Percentiles rank a stretch among this genome's conserved stretches.
Evolutionary conservation across 1,284 basidiomycete species (phyloP).

Genomic region (Rhodotorula sp.): DNA sequence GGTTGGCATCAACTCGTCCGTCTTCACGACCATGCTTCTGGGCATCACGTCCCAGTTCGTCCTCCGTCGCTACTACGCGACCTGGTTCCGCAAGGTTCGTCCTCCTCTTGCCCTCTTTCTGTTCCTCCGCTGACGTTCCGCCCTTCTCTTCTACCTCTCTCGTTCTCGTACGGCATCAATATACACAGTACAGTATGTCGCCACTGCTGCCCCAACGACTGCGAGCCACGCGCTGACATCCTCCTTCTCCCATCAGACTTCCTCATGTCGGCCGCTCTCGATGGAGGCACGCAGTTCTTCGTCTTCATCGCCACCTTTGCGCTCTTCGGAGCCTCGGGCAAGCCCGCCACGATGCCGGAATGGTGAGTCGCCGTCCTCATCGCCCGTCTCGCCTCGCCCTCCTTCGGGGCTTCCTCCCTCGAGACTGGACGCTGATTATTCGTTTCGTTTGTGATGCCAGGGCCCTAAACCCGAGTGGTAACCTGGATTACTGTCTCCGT

Average conservation of each 20-base stretch:
- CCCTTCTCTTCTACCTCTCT: conserved; percentile 2
- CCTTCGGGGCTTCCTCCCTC: neutral
- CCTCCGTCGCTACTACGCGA: conserved; percentile 30
- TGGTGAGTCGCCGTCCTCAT: conserved; percentile 7
- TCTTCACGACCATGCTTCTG: conserved; percentile 34
- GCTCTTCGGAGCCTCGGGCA: conserved; percentile 27
- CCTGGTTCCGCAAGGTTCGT: conserved; percentile 33
- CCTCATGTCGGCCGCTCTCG: conserved; percentile 42
- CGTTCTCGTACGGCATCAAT: neutral
- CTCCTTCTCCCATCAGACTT: conserved; percentile 18
- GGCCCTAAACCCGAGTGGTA: conserved; percentile 8
- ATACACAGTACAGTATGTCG: neutral
- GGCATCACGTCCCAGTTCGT: conserved; percentile 30
- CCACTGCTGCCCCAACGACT: neutral
- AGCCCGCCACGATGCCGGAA: conserved; percentile 14
- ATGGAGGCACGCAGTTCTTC: conserved; percentile 41
- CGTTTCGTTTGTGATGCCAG: neutral
- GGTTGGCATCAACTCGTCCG: conserved; percentile 40
- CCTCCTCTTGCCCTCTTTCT: too few relatives aligned
- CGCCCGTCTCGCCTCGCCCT: too few relatives aligned
- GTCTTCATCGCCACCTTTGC: conserved; percentile 42
- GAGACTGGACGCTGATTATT: neutral
- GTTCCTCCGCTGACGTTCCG: conserved; percentile 5
- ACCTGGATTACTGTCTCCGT: conserved; percentile 26
- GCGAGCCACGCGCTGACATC: neutral